Base-by-base conservation (phyloP, 2,329 filamentous ascomycete genomes). In the Sclerotinia borealis region DNA sequence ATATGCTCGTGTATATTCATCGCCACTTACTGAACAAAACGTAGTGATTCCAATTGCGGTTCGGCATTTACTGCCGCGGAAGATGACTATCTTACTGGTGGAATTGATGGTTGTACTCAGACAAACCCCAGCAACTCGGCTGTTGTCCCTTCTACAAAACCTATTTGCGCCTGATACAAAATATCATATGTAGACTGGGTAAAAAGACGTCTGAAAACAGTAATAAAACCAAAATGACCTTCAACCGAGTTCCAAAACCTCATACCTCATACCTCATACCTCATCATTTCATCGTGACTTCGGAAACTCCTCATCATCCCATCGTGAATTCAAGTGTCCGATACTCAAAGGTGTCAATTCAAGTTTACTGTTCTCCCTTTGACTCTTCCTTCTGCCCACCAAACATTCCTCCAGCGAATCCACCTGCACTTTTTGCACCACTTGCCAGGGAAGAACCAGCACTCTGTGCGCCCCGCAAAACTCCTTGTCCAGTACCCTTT, bases 1-100 rank as follows among this genome's bases (percentile, higher is more conserved):
- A 29, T 41, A 11, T 51, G 4, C 51, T 37, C 2, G 25, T 29
- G 6, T 19, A 29, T 19, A 13, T 27, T 9, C 6, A 34, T 41
- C n/a, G 34, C 25, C 10, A 51, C 51, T 41, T 43, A 41, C 31
- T 19, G 7, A 41, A 34, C 39, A 29, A 61, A 9, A n/a, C 10
- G 43, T 5, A 81, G 80, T 63, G 79, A 82, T 64, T 68, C 76
- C 0, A 82, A 82, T 61, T 81, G 80, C 43, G 80, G 80, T 37
- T 72, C 72, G 3, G 80, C 79, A 0, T 82, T 72, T 64, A 73
- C 73, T 19, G 71, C 76, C 4, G 79, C 80, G 0, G 68, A 78
- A 3, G 79, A 80, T 48, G 80, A 81, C 55, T 79, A 76, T 1
- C 37, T 75, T 0, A 25, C 76, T 0, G 79, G 80, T 1, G 68